A percentile compares a stretch with the other conserved stretches of the same genome.
Evolutionary conservation across 768 basidiomycete species (phyloP).

Genomic region (Boletus edulis): DNA sequence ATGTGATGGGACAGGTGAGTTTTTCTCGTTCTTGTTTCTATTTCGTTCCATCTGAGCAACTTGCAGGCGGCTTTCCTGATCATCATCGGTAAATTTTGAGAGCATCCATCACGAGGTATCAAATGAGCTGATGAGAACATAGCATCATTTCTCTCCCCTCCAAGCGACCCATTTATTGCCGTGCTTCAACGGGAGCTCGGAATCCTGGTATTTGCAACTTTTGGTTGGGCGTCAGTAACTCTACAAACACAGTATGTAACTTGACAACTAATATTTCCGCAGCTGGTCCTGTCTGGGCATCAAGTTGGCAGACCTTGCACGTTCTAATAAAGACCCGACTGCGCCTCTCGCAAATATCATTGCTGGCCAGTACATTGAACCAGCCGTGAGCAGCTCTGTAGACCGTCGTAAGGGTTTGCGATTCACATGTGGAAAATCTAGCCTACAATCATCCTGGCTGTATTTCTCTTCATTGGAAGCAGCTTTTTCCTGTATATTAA

Average conservation of each 20-base stretch:
- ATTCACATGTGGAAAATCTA: conserved; percentile 20
- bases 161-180: conserved; percentile 63
- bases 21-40: neutral
- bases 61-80: conserved; percentile 62
- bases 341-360: conserved; percentile 41
- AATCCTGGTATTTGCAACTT: conserved; percentile 45
- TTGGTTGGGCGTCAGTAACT: conserved; percentile 61
- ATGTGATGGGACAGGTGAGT: conserved; percentile 55
- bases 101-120: neutral
- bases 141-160: conserved; percentile 68
- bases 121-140: neutral
- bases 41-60: neutral
- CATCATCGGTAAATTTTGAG: conserved; percentile 48
- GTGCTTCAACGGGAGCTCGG: conserved; percentile 64
- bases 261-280: neutral
- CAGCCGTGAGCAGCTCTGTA: conserved; percentile 28
- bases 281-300: conserved; percentile 72
- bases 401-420: neutral
- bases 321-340: conserved; percentile 39
- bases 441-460: conserved; percentile 44
- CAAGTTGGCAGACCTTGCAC: conserved; percentile 56
- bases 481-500: conserved; percentile 57
- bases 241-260: neutral
- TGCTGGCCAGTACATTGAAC: conserved; percentile 57
- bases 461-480: conserved; percentile 64